phyloP scores from a whole-genome alignment of 2,329 filamentous ascomycete genomes.

The Talaromyces islandicus region DNA sequence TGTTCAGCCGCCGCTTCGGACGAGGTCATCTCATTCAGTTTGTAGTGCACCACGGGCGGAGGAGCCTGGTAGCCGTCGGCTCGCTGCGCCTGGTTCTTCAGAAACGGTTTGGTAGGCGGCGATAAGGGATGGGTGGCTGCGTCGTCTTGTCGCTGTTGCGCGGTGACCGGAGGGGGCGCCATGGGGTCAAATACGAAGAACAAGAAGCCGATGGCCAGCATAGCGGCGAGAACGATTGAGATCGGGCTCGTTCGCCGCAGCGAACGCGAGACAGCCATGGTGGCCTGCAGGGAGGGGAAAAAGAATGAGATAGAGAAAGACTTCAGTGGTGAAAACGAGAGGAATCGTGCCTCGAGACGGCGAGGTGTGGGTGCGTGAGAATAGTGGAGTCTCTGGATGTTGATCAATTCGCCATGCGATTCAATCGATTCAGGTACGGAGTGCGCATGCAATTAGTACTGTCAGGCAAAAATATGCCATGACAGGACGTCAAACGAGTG shows the following conservation, averaged over 20 bases:
- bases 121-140: slow-evolving; percentile 66
- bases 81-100: slow-evolving; percentile 52
- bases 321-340: not conserved
- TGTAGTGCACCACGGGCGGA: slow-evolving; percentile 85
- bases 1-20: slow-evolving; percentile 70
- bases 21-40: slow-evolving; percentile 90
- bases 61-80: slow-evolving; percentile 51
- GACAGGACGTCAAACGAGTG: not conserved
- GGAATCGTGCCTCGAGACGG: not conserved
- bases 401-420: not conserved
- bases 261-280: slow-evolving; percentile 56
- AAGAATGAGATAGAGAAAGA: not conserved
- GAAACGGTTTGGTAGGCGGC: slow-evolving; percentile 67
- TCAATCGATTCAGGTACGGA: not conserved
- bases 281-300: slow-evolving; percentile 7
- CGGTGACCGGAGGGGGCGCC: slow-evolving; percentile 43
- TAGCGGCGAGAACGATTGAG: slow-evolving; percentile 64
- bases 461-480: not conserved
- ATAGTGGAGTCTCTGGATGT: not conserved
- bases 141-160: slow-evolving; percentile 47
- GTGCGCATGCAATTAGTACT: not conserved
- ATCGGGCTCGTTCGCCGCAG: slow-evolving; percentile 75
- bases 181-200: slow-evolving; percentile 57
- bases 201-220: slow-evolving; percentile 68
- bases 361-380: not conserved